Evolutionary conservation across 2,329 filamentous ascomycete species (phyloP).

Genomic region (Helotiales sp.): DNA sequence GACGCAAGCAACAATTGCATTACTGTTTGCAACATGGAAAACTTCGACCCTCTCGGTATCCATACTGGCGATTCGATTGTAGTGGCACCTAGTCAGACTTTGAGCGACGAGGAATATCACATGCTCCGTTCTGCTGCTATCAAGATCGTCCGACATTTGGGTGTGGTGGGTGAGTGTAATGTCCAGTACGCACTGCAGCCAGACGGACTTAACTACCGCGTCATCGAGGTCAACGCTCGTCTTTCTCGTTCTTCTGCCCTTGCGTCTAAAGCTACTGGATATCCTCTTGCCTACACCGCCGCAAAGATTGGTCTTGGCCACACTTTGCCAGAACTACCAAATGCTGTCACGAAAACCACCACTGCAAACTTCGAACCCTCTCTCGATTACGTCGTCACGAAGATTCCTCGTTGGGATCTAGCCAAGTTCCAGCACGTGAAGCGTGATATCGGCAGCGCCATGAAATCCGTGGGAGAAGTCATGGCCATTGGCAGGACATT

Average conservation of each 20-base stretch:
- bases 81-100: conserved; percentile 92
- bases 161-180: conserved; percentile 98
- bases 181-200: conserved; percentile 97
- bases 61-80: conserved; percentile 99
- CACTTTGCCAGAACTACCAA: conserved; percentile 91
- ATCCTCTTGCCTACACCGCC: conserved; percentile 94
- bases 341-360: conserved; percentile 97
- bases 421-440: conserved; percentile 99
- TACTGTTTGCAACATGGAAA: conserved; percentile 98
- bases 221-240: conserved; percentile 99
- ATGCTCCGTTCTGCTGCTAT: conserved; percentile 98
- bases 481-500: conserved; percentile 99
- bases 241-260: conserved; percentile 95
- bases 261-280: conserved; percentile 96
- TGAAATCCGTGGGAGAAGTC: conserved; percentile 99
- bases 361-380: conserved; percentile 99
- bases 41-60: conserved; percentile 96
- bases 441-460: conserved; percentile 93
- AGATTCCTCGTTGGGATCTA: conserved; percentile 98
- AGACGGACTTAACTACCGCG: conserved; percentile 94
- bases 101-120: conserved; percentile 98
- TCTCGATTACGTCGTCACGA: conserved; percentile 96
- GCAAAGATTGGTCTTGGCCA: conserved; percentile 98
- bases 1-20: conserved; percentile 99
- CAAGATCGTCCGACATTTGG: conserved; percentile 96